Evolutionary conservation across 2,329 filamentous ascomycete genomes (phyloP).

Genomic region (Beauveria sp.): DNA sequence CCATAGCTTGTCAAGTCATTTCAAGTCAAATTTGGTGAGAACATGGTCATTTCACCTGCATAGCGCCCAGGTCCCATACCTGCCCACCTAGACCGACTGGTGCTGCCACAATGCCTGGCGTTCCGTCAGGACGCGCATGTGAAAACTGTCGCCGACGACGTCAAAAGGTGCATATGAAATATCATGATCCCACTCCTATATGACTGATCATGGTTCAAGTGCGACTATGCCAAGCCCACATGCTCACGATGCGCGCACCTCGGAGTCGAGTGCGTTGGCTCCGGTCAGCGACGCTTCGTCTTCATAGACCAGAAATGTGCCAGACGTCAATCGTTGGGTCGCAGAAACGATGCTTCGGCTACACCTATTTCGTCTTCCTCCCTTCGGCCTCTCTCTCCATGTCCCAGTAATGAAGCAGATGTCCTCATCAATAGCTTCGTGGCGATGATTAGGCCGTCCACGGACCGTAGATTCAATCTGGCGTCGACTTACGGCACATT

Average conservation of each 20-base stretch:
- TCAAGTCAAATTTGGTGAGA: neutral
- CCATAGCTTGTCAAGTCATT: neutral
- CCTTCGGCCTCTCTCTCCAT: neutral
- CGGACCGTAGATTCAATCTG: conserved; percentile 5
- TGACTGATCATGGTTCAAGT: neutral
- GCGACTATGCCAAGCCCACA: conserved; percentile 3
- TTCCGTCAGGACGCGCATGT: conserved; percentile 6
- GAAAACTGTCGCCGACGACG: conserved; percentile 7
- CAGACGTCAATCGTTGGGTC: neutral
- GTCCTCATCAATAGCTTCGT: neutral
- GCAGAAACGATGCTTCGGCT: neutral
- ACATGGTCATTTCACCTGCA: neutral
- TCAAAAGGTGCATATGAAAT: conserved; percentile 6
- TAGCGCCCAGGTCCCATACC: neutral
- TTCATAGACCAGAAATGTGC: conserved; percentile 7
- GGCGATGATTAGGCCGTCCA: neutral
- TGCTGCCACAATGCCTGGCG: neutral
- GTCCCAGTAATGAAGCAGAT: neutral
- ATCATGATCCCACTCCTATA: neutral
- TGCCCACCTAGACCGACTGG: neutral
- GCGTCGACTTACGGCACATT: conserved; percentile 5
- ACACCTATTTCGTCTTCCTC: neutral
- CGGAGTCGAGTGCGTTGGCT: conserved; percentile 5
- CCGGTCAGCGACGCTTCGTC: conserved; percentile 7
- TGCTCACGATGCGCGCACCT: conserved; percentile 4